Conservation (phyloP, 768 basidiomycete genomes). For the Podaxis mareebaensis region DNA sequence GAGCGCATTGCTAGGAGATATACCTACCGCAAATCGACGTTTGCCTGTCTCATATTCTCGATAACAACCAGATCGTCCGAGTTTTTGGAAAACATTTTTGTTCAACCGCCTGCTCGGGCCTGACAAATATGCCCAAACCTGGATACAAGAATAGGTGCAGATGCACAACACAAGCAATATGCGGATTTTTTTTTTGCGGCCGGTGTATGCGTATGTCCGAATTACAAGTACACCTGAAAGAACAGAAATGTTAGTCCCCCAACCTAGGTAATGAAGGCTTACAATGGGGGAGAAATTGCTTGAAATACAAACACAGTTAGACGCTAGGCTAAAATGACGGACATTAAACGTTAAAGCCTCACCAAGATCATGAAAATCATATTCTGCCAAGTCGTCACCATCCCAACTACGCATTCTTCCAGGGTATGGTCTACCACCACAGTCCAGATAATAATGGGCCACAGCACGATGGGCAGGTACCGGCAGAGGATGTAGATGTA, state of each 20-base stretch:
- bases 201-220: not conserved
- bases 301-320: not conserved
- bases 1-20: not conserved
- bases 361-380: not conserved
- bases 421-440: not conserved
- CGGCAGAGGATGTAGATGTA: not conserved
- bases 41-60: not conserved
- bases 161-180: not conserved
- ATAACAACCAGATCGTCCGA: not conserved
- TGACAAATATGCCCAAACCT: not conserved
- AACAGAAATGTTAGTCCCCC: not conserved
- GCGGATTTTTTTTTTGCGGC: not conserved
- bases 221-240: not conserved
- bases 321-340: not conserved
- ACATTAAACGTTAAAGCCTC: not conserved
- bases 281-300: slow-evolving; percentile 2
- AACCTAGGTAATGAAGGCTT: not conserved
- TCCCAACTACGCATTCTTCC: not conserved
- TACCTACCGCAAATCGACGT: not conserved
- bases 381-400: not conserved
- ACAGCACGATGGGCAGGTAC: not conserved
- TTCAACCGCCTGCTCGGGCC: not conserved
- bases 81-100: not conserved
- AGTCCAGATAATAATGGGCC: not conserved
- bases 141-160: not conserved